These are phyloP conservation scores for Hirsutella rhossiliensis DNA, from an alignment of 2,329 filamentous ascomycete genomes.

Conservation along the genomic window DNA sequence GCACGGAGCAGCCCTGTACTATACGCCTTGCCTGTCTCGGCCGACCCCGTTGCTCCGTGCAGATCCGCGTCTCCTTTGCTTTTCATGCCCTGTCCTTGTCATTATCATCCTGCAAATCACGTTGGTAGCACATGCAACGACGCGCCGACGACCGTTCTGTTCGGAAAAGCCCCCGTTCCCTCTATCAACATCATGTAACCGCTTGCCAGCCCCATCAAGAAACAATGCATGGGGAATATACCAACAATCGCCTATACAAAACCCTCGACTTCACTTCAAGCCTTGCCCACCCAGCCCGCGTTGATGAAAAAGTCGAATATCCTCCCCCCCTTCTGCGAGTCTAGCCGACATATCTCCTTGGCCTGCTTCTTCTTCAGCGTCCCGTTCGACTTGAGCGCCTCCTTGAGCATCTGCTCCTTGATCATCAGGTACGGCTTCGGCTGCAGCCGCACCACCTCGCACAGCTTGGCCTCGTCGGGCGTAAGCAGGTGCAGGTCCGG, in stretches of 20 bases:
- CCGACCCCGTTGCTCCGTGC: too few species aligned
- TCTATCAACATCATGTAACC: neutral
- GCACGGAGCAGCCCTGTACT: too few species aligned
- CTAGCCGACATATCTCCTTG: slow-evolving; percentile 72
- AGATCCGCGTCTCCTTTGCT: too few species aligned
- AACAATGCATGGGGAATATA: neutral
- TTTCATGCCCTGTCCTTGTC: too few species aligned
- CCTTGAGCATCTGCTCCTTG: slow-evolving; percentile 84
- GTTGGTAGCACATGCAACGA: too few species aligned
- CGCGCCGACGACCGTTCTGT: neutral
- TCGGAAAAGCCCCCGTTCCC: neutral
- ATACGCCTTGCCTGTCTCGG: too few species aligned
- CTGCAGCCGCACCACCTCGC: slow-evolving; percentile 70
- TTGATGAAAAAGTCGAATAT: slow-evolving; percentile 94
- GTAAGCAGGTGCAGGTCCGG: slow-evolving; percentile 79
- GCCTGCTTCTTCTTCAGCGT: slow-evolving; percentile 89
- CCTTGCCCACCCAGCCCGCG: slow-evolving; percentile 83
- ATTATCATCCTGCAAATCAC: too few species aligned
- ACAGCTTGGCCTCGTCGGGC: slow-evolving; percentile 74
- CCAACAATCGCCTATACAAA: neutral
- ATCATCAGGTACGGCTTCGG: slow-evolving; percentile 93
- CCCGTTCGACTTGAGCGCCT: slow-evolving; percentile 81
- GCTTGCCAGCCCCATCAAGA: neutral
- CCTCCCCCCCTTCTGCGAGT: slow-evolving; percentile 71
- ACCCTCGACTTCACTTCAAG: slow-evolving; percentile 25